Base-by-base conservation (phyloP, 352 stramenopile species). In the Phytopythium mirpurense region DNA sequence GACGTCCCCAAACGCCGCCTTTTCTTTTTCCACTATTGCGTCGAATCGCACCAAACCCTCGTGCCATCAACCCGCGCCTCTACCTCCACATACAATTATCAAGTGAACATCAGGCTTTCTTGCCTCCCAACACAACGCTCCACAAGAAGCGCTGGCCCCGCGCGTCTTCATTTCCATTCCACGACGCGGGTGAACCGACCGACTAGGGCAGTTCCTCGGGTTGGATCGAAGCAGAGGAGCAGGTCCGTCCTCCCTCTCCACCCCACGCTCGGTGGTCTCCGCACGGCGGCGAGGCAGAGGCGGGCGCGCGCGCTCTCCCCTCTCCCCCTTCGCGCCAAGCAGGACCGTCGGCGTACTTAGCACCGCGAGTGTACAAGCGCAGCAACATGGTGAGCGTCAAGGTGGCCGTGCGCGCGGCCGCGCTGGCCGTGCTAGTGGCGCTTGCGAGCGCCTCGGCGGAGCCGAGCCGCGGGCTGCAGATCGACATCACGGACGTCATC, bases 401-500 rank as follows among this genome's bases (percentile, higher is more conserved):
- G 43, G 43, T 16, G 5, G 27, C 24, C 19, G 43, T 23, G 7
- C 43, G 43, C 23, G 43, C 27, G 43, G 43, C n/a, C 24, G 27
- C 43, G 26, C 6, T 50, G 15, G 43, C 43, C 15, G 24, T 26
- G 43, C 16, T 50, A 15, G 24, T 50, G 15, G 26, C 43, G 15
- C 16, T 50, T 15, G 43, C 43, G 43, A 36, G 43, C 26, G 43
- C 24, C 43, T 32, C 43, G 43, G 24, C 4, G 24, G 43, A 32
- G 27, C 15, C 43, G 4, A 24, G 24, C 2, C 24, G 43, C 0
- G 43, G 24, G 3, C 24, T 50, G 2, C 15, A 32, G 24, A 21
- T 50, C 43, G 43, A 50, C 15, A 50, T 50, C 43, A 50, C 43
- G 14, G 26, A 50, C 43, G 18, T 36, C 6, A 24, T 50, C 16